Conservation (phyloP, 495 filamentous ascomycete species). For the Zalerion maritima region DNA sequence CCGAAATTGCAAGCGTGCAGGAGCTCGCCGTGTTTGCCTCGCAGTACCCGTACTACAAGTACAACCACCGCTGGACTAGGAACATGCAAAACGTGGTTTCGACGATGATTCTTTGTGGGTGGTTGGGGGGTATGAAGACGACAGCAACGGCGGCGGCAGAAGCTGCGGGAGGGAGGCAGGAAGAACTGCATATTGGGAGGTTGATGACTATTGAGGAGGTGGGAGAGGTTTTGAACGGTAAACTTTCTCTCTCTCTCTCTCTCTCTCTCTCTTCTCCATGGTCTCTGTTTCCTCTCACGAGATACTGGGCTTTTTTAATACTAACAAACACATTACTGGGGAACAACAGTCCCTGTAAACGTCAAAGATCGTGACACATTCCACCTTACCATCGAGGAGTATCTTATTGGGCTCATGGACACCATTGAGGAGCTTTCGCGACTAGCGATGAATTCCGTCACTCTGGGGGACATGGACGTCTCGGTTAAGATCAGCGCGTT, state of each 20-base stretch:
- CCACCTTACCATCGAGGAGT: slow-evolving; percentile 94
- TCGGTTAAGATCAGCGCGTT: slow-evolving; percentile 79
- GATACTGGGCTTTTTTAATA: no score
- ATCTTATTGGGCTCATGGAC: slow-evolving; percentile 70
- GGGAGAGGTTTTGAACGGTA: slow-evolving; percentile 60
- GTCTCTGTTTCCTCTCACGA: no score
- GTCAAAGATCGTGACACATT: slow-evolving; percentile 81
- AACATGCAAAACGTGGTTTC: slow-evolving; percentile 71
- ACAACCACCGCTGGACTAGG: slow-evolving; percentile 72
- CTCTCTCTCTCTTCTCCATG: background rate
- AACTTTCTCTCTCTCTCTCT: slow-evolving; percentile 8
- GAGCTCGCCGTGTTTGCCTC: slow-evolving; percentile 59
- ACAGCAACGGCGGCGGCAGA: slow-evolving; percentile 19
- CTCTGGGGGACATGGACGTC: slow-evolving; percentile 70
- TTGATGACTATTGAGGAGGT: slow-evolving; percentile 83
- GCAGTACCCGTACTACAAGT: slow-evolving; percentile 89
- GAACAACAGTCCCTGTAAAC: slow-evolving; percentile 77
- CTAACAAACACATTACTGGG: slow-evolving; percentile 1
- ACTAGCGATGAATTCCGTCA: slow-evolving; percentile 91
- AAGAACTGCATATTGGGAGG: slow-evolving; percentile 34
- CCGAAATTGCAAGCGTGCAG: slow-evolving; percentile 38
- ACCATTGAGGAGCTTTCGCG: slow-evolving; percentile 85
- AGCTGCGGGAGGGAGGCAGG: slow-evolving; percentile 15
- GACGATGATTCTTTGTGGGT: slow-evolving; percentile 58
- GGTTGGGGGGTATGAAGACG: slow-evolving; percentile 49